Conservation (phyloP, 2,329 filamentous ascomycete genomes). For the Penicillium sp. region DNA sequence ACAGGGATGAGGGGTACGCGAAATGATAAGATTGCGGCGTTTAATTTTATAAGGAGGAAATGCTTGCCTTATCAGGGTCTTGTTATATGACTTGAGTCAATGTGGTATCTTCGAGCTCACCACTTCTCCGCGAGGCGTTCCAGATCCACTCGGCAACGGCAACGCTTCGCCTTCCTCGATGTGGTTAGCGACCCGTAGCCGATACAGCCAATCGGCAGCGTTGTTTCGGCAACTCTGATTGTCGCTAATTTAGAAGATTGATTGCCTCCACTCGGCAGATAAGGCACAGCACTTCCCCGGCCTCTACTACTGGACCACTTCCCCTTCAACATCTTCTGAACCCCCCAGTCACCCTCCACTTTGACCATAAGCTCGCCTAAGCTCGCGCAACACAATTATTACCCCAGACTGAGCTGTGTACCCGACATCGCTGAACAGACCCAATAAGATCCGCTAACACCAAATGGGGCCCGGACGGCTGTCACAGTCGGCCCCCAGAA, state of each 20-base stretch:
- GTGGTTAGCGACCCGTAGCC: conserved; percentile 21
- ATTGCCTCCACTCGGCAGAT: conserved; percentile 21
- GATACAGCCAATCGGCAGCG: conserved; percentile 31
- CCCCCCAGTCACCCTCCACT: not conserved
- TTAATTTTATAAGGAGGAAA: not conserved
- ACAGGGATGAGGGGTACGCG: not conserved
- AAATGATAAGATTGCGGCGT: not conserved
- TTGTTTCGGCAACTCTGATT: conserved; percentile 19
- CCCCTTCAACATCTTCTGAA: conserved; percentile 7
- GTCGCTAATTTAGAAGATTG: not conserved
- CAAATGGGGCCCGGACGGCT: conserved; percentile 13
- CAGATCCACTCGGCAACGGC: conserved; percentile 14
- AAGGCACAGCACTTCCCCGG: conserved; percentile 13
- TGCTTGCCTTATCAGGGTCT: not conserved
- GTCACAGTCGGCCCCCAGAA: conserved; percentile 11
- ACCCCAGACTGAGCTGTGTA: conserved; percentile 7
- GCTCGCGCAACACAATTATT: conserved; percentile 6
- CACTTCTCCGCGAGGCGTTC: not conserved
- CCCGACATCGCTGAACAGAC: not conserved
- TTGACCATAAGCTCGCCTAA: conserved; percentile 3
- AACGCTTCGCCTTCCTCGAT: conserved; percentile 11
- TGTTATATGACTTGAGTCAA: not conserved
- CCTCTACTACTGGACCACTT: conserved; percentile 12
- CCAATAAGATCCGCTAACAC: conserved; percentile 1
- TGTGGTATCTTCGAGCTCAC: not conserved